Evolutionary conservation across 108 stramenopile genomes (phyloP).

Genomic region (Epithemia pelagica): DNA sequence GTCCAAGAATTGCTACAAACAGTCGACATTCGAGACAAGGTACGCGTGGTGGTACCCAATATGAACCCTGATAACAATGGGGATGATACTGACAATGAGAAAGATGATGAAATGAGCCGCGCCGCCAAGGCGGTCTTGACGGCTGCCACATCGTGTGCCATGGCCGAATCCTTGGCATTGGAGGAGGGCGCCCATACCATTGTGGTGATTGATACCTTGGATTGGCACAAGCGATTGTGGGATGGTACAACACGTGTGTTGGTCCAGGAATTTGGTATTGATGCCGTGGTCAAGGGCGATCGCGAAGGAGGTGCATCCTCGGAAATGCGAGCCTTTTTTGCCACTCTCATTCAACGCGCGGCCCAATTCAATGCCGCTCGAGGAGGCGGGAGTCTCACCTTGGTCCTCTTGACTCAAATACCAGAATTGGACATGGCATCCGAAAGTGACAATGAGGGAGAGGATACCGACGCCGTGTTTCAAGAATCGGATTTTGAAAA

Average conservation of each 20-base stretch:
- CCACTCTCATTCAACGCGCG: conserved; percentile 81
- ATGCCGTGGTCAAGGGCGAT: conserved; percentile 78
- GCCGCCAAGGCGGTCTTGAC: conserved; percentile 53
- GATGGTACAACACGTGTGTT: conserved; percentile 70
- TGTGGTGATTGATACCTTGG: conserved; percentile 77
- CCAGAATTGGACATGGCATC: conserved; percentile 15
- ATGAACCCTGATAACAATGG: not conserved
- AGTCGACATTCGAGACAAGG: conserved; percentile 44
- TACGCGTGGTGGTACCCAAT: conserved; percentile 40
- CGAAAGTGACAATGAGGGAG: too few species aligned
- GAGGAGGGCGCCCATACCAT: conserved; percentile 60
- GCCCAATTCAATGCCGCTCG: conserved; percentile 63
- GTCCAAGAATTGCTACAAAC: conserved; percentile 30
- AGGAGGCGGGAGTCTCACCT: conserved; percentile 79
- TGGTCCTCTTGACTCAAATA: conserved; percentile 56
- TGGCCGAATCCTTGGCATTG: conserved; percentile 66
- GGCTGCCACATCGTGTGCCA: conserved; percentile 71
- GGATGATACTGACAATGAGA: not conserved
- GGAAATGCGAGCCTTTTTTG: conserved; percentile 82
- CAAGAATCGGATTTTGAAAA: conserved; percentile 57
- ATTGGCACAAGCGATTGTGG: conserved; percentile 79
- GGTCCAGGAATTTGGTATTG: conserved; percentile 71
- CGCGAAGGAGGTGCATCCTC: conserved; percentile 74
- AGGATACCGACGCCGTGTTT: conserved; percentile 34
- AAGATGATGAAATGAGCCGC: conserved; percentile 20